Evolutionary conservation across 768 basidiomycete species (phyloP), one percentile per base, ranked within the genome.

Genomic region (Suillus paluster): DNA sequence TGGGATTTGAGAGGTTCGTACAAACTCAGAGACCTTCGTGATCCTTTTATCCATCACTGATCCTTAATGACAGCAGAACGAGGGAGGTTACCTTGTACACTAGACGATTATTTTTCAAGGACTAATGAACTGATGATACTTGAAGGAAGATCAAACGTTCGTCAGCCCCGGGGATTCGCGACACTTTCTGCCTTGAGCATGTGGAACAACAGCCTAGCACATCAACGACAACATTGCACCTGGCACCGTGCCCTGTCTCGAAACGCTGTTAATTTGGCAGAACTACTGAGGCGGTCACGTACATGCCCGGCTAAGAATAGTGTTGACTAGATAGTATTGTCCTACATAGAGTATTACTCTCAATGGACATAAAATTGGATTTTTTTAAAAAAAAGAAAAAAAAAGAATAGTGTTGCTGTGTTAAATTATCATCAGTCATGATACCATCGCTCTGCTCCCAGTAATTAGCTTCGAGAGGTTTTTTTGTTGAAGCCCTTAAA

Each of bases 221-320:
- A 79, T 64, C 10, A 70, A 58, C 1, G 73, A 73, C 1, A 77
- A 73, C 27, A 80, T 67, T 15, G 75, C 77, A 23, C 78, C 77
- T 5, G 78, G 71, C 3, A 75, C 76, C 1, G 76, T 80, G 52
- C 78, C 77, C 76, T 78, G 54, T 25, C 11, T 62, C 14, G 3
- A 41, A 56, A 27, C 59, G 15, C 25, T 58, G 19, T 45, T 45
- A 5, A 21, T 45, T 11, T 5, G 11, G n/a, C 42, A 25, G 7
- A 25, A 14, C 23, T 14, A 25, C 14, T 25, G 7, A 14, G 45
- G 25, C 15, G 34, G 54, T 33, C n/a, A 65, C 73, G 33, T 57
- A 79, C 78, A 64, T 80, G 78, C 0, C 79, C 78, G 7, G 75
- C 78, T 17, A 74, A 72, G 66, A 80, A 80, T 2, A 78, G 63